These are phyloP conservation scores for Conidiobolus coronatus DNA, from an alignment of 371 early-diverging fungal genomes.

Conservation along the genomic window DNA sequence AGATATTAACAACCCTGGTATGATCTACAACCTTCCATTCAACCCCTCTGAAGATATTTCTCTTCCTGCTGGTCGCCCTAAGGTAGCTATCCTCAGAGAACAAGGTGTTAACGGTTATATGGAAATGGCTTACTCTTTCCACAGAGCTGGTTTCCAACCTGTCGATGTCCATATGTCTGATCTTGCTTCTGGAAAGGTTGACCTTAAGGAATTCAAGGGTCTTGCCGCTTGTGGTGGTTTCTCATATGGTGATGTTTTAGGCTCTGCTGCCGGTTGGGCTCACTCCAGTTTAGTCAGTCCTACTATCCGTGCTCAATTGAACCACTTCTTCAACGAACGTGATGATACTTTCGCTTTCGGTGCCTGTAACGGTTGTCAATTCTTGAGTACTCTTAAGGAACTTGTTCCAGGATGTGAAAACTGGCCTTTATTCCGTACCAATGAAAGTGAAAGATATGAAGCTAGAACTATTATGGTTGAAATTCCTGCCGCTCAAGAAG, in stretches of 20 bases:
- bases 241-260: conserved; percentile 92
- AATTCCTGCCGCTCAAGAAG: conserved; percentile 9
- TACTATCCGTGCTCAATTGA: conserved; percentile 43
- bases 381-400: conserved; percentile 62
- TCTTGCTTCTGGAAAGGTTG: conserved; percentile 41
- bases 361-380: conserved; percentile 96
- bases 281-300: conserved; percentile 57
- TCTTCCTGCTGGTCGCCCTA: conserved; percentile 25
- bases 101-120: conserved; percentile 89
- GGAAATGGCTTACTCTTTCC: conserved; percentile 87
- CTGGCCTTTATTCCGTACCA: conserved; percentile 83
- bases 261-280: conserved; percentile 95
- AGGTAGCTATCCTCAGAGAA: conserved; percentile 84
- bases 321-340: conserved; percentile 50
- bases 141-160: conserved; percentile 69
- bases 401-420: conserved; percentile 52
- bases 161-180: conserved; percentile 97
- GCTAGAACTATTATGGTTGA: conserved; percentile 67
- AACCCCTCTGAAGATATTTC: conserved; percentile 28
- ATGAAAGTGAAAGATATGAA: conserved; percentile 83
- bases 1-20: conserved; percentile 48
- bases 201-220: conserved; percentile 52
- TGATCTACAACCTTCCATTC: conserved; percentile 50
- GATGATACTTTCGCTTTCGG: conserved; percentile 81
- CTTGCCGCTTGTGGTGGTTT: conserved; percentile 92